A percentile compares a stretch with the other conserved stretches of the same genome.
phyloP scores from a whole-genome alignment of 1,139 yeast genomes.

The Suhomyces choctaworum region DNA sequence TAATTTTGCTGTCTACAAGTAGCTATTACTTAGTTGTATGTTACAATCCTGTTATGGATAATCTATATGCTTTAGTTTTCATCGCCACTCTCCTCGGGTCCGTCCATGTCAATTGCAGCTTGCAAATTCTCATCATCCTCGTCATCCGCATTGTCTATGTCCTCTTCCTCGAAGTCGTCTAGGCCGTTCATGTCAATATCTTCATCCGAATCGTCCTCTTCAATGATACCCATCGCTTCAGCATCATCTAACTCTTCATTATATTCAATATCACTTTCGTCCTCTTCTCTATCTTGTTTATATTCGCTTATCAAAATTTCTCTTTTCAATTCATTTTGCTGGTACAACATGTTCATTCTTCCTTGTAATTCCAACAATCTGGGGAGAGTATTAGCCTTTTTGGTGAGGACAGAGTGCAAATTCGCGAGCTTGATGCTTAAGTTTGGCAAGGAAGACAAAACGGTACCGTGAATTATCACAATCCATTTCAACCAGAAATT shows the following conservation, averaged over 20 bases:
- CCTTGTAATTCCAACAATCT: slow-evolving; percentile 82
- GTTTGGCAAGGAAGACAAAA: slow-evolving; percentile 67
- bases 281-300: slow-evolving; percentile 29
- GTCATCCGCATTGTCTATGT: slow-evolving; percentile 20
- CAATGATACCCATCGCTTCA: slow-evolving; percentile 26
- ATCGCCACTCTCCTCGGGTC: slow-evolving; percentile 31
- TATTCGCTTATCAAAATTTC: slow-evolving; percentile 40
- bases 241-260: slow-evolving; percentile 46
- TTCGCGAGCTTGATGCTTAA: slow-evolving; percentile 67
- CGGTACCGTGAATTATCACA: slow-evolving; percentile 85
- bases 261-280: slow-evolving; percentile 40
- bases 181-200: slow-evolving; percentile 21
- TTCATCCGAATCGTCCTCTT: slow-evolving; percentile 22
- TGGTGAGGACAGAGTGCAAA: slow-evolving; percentile 72
- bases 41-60: neutral
- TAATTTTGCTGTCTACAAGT: too few relatives aligned
- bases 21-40: too few relatives aligned
- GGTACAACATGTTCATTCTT: slow-evolving; percentile 66
- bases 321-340: slow-evolving; percentile 67
- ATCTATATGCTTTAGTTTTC: slow-evolving; percentile 18
- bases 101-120: slow-evolving; percentile 21
- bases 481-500: slow-evolving; percentile 94
- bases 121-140: slow-evolving; percentile 18
- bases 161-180: slow-evolving; percentile 23
- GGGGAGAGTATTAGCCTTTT: slow-evolving; percentile 75